These are phyloP conservation scores for Spizellomyces sp. DNA, from an alignment of 192 early-diverging fungal species.

Conservation along the genomic window DNA sequence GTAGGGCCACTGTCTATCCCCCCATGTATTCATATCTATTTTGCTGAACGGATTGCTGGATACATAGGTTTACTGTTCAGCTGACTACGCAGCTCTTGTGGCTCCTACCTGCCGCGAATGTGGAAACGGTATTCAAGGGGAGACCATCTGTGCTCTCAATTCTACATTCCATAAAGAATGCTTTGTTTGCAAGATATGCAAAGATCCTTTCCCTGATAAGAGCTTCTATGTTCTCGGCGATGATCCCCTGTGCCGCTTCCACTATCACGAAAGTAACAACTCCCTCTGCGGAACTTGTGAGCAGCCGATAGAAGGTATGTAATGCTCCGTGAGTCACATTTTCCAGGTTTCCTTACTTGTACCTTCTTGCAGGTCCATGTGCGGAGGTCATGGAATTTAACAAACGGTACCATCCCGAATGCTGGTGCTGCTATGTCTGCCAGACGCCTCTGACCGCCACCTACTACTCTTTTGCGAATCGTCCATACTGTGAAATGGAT, in stretches of 20 bases:
- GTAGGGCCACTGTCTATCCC: not conserved
- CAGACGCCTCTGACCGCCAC: constrained; percentile 58
- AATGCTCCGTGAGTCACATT: not conserved
- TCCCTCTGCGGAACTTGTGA: constrained; percentile 80
- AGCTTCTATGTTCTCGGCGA: constrained; percentile 89
- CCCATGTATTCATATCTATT: not conserved
- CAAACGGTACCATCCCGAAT: constrained; percentile 81
- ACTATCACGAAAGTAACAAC: constrained; percentile 85
- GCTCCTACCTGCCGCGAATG: constrained; percentile 72
- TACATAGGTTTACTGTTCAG: constrained; percentile 61
- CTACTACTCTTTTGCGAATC: constrained; percentile 71
- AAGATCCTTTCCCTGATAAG: constrained; percentile 71
- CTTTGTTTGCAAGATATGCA: constrained; percentile 74
- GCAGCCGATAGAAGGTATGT: constrained; percentile 76
- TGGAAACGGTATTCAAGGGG: constrained; percentile 62
- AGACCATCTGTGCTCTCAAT: constrained; percentile 73
- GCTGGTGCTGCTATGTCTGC: constrained; percentile 76
- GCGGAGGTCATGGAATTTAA: constrained; percentile 79
- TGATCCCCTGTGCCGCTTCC: constrained; percentile 79
- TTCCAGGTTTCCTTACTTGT: not conserved
- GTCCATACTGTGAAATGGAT: constrained; percentile 74
- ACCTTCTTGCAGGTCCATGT: constrained; percentile 61
- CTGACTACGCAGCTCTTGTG: constrained; percentile 67
- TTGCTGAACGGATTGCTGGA: not conserved
- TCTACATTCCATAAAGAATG: constrained; percentile 74